phyloP scores from a whole-genome alignment of 2,329 filamentous ascomycete genomes.

The Ustulina deusta region DNA sequence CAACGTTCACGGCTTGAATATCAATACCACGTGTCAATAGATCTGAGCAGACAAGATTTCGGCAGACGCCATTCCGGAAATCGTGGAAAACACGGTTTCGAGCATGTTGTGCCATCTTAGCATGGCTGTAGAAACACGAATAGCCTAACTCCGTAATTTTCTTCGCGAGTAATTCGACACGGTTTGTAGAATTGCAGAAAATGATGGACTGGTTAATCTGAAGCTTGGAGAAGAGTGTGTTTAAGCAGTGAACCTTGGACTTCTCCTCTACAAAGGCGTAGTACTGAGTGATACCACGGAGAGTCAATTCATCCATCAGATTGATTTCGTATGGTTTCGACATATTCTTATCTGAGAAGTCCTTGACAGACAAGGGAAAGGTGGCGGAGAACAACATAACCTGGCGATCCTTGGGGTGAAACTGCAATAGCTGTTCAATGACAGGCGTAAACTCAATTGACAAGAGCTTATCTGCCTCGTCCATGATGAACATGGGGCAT shows the following conservation, averaged over 20 bases:
- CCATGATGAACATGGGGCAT: conserved; percentile 99
- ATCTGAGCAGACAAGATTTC: conserved; percentile 98
- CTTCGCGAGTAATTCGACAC: conserved; percentile 96
- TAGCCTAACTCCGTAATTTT: conserved; percentile 99
- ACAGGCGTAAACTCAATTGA: conserved; percentile 97
- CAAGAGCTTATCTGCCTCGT: conserved; percentile 97
- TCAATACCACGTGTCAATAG: conserved; percentile 98
- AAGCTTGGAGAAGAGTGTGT: conserved; percentile 98
- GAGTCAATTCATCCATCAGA: conserved; percentile 98
- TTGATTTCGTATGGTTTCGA: conserved; percentile 97
- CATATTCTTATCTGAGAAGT: conserved; percentile 99
- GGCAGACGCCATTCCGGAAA: conserved; percentile 97
- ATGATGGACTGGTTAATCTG: conserved; percentile 99
- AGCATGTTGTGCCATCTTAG: conserved; percentile 95
- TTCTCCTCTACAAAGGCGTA: conserved; percentile 99
- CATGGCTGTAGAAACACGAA: conserved; percentile 99
- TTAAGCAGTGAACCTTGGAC: conserved; percentile 98
- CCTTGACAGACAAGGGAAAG: conserved; percentile 96
- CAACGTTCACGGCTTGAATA: conserved; percentile 98
- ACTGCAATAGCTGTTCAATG: conserved; percentile 93
- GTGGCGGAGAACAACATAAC: conserved; percentile 99
- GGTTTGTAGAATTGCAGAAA: conserved; percentile 99
- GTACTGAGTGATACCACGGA: conserved; percentile 98
- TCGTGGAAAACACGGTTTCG: conserved; percentile 99
- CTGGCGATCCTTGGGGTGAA: conserved; percentile 96